These are phyloP conservation scores for Thuja plicata DNA, from an alignment of 83 land plant genomes.

Conservation along the genomic window DNA sequence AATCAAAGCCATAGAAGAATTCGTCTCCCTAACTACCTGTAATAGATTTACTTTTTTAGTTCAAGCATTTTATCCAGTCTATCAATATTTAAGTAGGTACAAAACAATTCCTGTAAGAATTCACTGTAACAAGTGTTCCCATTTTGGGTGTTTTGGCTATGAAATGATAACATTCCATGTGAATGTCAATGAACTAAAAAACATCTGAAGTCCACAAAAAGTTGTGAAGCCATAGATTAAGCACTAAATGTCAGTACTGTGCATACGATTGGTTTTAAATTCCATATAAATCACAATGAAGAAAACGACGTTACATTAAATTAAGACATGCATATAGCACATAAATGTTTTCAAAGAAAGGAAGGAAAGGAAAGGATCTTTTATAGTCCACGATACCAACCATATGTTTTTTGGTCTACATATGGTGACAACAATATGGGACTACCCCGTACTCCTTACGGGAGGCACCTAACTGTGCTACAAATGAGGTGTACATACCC, in stretches of 20 bases:
- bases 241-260: not conserved
- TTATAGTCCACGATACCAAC: no score
- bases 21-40: not conserved
- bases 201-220: not conserved
- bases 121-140: not conserved
- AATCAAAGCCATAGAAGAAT: no score
- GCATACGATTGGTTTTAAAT: not conserved
- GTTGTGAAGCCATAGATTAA: not conserved
- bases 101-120: not conserved
- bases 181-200: not conserved
- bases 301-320: not conserved
- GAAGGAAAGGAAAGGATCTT: no score
- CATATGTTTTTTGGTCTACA: no score
- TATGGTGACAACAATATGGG: no score
- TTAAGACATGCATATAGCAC: not conserved
- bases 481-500: no score
- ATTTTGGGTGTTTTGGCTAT: not conserved
- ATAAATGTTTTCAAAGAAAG: not conserved
- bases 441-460: no score
- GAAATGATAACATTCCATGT: not conserved
- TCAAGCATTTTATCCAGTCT: not conserved
- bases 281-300: not conserved
- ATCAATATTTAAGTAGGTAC: not conserved
- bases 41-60: not conserved
- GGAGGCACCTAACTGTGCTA: no score